Conservation (phyloP, 2,329 filamentous ascomycete genomes). For the Talaromyces atroroseus region DNA sequence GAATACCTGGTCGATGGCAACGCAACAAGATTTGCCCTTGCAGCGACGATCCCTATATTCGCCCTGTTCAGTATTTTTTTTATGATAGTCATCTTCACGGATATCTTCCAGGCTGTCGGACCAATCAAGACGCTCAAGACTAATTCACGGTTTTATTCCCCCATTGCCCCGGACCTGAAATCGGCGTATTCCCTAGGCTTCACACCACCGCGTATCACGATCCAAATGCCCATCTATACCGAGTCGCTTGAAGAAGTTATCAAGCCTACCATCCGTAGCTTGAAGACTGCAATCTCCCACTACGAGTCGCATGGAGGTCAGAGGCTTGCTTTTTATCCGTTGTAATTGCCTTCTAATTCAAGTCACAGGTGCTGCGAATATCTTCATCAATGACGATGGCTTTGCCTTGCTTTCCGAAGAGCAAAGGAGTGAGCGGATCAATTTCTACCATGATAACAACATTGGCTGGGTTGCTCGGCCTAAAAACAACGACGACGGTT, state of each 20-base stretch:
- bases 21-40: slow-evolving; percentile 24
- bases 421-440: slow-evolving; percentile 39
- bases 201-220: slow-evolving; percentile 49
- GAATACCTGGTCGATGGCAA: slow-evolving; percentile 35
- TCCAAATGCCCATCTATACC: slow-evolving; percentile 86
- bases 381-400: slow-evolving; percentile 38
- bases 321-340: background rate
- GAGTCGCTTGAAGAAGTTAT: slow-evolving; percentile 69
- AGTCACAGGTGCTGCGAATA: slow-evolving; percentile 37
- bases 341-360: slow-evolving; percentile 20
- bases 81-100: slow-evolving; percentile 45
- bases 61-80: slow-evolving; percentile 44
- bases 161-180: slow-evolving; percentile 17
- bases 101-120: slow-evolving; percentile 49
- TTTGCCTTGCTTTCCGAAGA: slow-evolving; percentile 37
- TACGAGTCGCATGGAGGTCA: slow-evolving; percentile 40
- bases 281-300: slow-evolving; percentile 54
- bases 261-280: slow-evolving; percentile 50
- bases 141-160: slow-evolving; percentile 45
- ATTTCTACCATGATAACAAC: slow-evolving; percentile 47
- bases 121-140: slow-evolving; percentile 41
- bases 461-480: slow-evolving; percentile 49
- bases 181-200: slow-evolving; percentile 17
- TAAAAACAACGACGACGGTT: slow-evolving; percentile 43
- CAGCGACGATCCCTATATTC: slow-evolving; percentile 33